phyloP scores from a whole-genome alignment of 176 grass and related monocot species.

The Rhipidocladum racemiflorum region DNA sequence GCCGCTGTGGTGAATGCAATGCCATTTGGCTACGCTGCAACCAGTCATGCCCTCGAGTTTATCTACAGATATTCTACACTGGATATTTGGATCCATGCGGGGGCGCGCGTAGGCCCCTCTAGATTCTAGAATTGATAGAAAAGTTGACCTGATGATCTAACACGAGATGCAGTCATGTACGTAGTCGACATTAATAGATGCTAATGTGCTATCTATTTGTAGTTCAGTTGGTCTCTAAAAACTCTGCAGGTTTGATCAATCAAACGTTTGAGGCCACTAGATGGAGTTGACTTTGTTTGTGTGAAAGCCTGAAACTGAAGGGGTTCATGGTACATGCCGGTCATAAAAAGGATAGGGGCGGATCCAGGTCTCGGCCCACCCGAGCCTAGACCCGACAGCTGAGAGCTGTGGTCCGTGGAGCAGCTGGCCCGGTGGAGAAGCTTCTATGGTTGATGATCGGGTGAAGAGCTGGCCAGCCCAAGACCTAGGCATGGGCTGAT shows the following conservation, averaged over 20 bases:
- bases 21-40: neutral
- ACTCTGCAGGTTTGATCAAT: neutral
- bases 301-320: too few species aligned
- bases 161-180: neutral
- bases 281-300: neutral
- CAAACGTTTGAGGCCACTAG: neutral
- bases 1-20: neutral
- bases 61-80: neutral
- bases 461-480: too few species aligned
- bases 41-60: neutral
- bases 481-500: too few species aligned
- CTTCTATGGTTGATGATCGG: too few species aligned
- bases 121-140: neutral
- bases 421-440: too few species aligned
- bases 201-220: neutral
- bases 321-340: too few species aligned
- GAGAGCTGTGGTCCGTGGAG: too few species aligned
- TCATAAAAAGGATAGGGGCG: too few species aligned
- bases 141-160: neutral
- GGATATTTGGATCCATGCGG: slow-evolving; percentile 2
- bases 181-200: neutral
- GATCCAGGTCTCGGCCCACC: too few species aligned
- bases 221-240: neutral
- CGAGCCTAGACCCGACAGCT: too few species aligned
- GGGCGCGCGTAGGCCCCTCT: neutral